Percentiles rank a stretch among this genome's conserved stretches.
phyloP scores from a whole-genome alignment of 371 early-diverging fungal species.

The Syncephalis fuscata region DNA sequence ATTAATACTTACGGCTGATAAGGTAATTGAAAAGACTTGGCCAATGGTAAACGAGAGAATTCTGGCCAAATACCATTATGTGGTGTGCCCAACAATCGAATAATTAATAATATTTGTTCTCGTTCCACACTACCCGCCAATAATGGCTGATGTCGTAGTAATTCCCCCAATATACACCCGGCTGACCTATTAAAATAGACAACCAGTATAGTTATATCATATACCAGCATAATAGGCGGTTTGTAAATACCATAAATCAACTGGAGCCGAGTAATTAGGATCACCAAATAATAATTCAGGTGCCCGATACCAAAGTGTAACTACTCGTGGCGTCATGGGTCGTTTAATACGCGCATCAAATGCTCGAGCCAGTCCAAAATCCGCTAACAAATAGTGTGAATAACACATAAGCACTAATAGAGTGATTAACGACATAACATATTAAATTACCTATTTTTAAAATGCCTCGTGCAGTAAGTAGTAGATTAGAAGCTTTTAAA shows the following conservation, averaged over 20 bases:
- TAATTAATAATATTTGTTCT: slow-evolving; percentile 55
- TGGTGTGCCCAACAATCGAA: slow-evolving; percentile 61
- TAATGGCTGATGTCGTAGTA: slow-evolving; percentile 52
- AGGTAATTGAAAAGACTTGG: slow-evolving; percentile 23
- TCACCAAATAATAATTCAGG: slow-evolving; percentile 82
- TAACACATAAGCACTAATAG: not conserved
- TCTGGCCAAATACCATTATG: slow-evolving; percentile 68
- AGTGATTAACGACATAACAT: not conserved
- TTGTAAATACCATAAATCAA: slow-evolving; percentile 97
- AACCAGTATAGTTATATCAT: not conserved
- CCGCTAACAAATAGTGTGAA: slow-evolving; percentile 30
- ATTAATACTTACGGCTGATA: slow-evolving; percentile 29
- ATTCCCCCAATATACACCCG: slow-evolving; percentile 78
- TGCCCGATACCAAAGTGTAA: slow-evolving; percentile 92
- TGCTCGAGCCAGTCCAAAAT: slow-evolving; percentile 79
- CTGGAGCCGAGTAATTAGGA: slow-evolving; percentile 54
- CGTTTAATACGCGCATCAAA: slow-evolving; percentile 33
- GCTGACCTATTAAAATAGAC: slow-evolving; percentile 17
- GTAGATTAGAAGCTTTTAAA: slow-evolving; percentile 71
- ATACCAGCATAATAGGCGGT: no score
- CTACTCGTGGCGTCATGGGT: slow-evolving; percentile 84
- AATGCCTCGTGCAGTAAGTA: slow-evolving; percentile 50
- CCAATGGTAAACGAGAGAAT: slow-evolving; percentile 38
- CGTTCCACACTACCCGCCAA: slow-evolving; percentile 71
- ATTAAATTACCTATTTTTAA: slow-evolving; percentile 50